Conservation (phyloP, 208 protist genomes). For the Leishmania tropica region DNA sequence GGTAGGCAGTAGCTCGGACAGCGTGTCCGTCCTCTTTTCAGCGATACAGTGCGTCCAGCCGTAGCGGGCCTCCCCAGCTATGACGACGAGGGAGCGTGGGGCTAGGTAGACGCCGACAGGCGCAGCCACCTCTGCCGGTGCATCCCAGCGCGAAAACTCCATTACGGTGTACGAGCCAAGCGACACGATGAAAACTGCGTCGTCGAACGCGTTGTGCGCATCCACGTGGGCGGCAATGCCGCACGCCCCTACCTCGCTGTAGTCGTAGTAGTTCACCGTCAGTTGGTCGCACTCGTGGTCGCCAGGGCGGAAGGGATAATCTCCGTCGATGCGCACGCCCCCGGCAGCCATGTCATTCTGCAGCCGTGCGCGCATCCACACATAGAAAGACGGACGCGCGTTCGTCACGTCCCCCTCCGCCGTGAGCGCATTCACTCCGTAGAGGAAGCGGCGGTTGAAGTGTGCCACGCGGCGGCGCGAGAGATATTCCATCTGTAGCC, state of each 20-base stretch:
- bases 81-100: conserved; percentile 61
- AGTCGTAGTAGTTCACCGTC: conserved; percentile 87
- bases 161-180: conserved; percentile 83
- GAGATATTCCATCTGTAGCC: conserved; percentile 51
- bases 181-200: conserved; percentile 68
- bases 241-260: conserved; percentile 36
- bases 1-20: conserved; percentile 57
- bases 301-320: conserved; percentile 30
- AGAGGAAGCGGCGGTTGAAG: conserved; percentile 84
- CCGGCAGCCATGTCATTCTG: conserved; percentile 25
- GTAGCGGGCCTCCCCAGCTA: conserved; percentile 72
- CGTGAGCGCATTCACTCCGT: conserved; percentile 65
- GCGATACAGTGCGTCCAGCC: conserved; percentile 81
- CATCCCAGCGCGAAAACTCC: conserved; percentile 64
- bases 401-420: conserved; percentile 55
- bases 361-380: conserved; percentile 62
- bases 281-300: conserved; percentile 65
- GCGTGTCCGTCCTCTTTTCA: conserved; percentile 65
- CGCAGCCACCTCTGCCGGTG: conserved; percentile 25
- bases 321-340: conserved; percentile 31
- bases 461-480: conserved; percentile 70
- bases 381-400: conserved; percentile 61
- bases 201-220: conserved; percentile 63
- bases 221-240: conserved; percentile 84
- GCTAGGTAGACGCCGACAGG: conserved; percentile 52